Percentiles rank a stretch among this genome's conserved stretches.
These are phyloP conservation scores for Platanthera zijinensis DNA, from an alignment of 106 monocot genomes.

Conservation along the genomic window DNA sequence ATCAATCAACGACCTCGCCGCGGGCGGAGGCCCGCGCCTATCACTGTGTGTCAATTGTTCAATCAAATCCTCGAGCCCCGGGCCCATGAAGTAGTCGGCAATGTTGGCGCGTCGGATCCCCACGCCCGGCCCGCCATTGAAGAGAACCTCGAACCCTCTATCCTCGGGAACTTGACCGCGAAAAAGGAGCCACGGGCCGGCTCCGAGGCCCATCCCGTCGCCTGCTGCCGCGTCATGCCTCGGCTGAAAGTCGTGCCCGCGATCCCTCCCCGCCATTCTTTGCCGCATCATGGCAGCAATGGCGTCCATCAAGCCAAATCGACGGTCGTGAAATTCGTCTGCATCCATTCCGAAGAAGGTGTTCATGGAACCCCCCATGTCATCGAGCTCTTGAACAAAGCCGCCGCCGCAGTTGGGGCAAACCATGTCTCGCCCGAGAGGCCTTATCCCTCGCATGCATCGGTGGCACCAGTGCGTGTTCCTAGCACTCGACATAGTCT, in stretches of 20 bases:
- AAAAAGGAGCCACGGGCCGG: slow-evolving; percentile 41
- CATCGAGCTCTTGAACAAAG: slow-evolving; percentile 66
- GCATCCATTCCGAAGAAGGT: slow-evolving; percentile 24
- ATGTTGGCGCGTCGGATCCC: slow-evolving; percentile 25
- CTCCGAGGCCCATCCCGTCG: slow-evolving; percentile 13
- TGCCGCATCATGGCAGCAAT: slow-evolving; percentile 45
- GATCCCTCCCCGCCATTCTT: slow-evolving; percentile 21
- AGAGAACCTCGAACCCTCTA: slow-evolving; percentile 38
- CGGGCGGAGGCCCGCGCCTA: slow-evolving; percentile 61
- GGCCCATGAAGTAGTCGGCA: slow-evolving; percentile 40
- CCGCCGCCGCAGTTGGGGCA: slow-evolving; percentile 72
- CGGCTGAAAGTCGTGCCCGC: slow-evolving; percentile 25
- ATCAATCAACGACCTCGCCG: slow-evolving; percentile 59
- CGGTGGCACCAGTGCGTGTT: slow-evolving; percentile 80
- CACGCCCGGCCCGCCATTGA: slow-evolving; percentile 21
- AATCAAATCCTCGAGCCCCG: slow-evolving; percentile 44
- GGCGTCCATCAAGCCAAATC: slow-evolving; percentile 35
- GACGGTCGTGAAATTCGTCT: slow-evolving; percentile 12
- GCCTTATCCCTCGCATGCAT: slow-evolving; percentile 40
- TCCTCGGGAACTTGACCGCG: slow-evolving; percentile 30
- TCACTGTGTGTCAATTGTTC: slow-evolving; percentile 32
- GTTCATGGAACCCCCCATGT: slow-evolving; percentile 22
- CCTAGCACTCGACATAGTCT: slow-evolving; percentile 35
- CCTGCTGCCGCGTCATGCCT: slow-evolving; percentile 7
- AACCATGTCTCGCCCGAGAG: slow-evolving; percentile 27